Conservation (phyloP, 805 yeast genomes). For the Candida coquimbonensis region DNA sequence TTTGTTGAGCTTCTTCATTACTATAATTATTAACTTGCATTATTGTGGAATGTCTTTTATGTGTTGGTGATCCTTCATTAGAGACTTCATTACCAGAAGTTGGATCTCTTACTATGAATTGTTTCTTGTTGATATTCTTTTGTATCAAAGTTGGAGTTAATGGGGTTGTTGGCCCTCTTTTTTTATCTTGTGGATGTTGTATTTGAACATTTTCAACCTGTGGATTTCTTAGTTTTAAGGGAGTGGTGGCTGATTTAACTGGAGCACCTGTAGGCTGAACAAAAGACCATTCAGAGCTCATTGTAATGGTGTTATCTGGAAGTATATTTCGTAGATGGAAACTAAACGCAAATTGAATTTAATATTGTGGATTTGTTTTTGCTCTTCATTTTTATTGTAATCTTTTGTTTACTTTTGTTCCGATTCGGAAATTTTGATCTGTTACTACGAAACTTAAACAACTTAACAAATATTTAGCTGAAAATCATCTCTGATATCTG, state of each 20-base stretch:
- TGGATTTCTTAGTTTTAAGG: slow-evolving; percentile 14
- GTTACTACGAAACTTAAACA: too few relatives aligned
- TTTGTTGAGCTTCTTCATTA: not conserved
- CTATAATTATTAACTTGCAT: not conserved
- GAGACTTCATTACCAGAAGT: not conserved
- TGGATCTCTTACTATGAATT: slow-evolving; percentile 1
- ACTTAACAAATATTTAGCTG: too few relatives aligned
- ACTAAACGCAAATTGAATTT: too few relatives aligned
- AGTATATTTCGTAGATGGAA: too few relatives aligned
- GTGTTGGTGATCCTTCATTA: slow-evolving; percentile 16
- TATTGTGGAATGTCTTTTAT: slow-evolving; percentile 4
- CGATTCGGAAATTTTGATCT: too few relatives aligned
- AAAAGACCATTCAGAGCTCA: slow-evolving; percentile 9
- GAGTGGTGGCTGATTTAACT: slow-evolving; percentile 13
- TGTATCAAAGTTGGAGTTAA: slow-evolving; percentile 22
- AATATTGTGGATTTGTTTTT: too few relatives aligned
- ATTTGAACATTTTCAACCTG: slow-evolving; percentile 12
- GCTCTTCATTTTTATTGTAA: too few relatives aligned
- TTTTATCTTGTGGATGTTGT: slow-evolving; percentile 8
- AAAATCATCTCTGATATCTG: too few relatives aligned
- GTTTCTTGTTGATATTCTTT: slow-evolving; percentile 18
- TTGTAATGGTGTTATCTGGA: not conserved
- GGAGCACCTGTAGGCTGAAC: slow-evolving; percentile 8
- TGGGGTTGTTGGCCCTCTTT: slow-evolving; percentile 23
- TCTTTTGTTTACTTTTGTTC: too few relatives aligned